These are phyloP conservation scores for Penicillium sp. DNA, from an alignment of 2,329 filamentous ascomycete genomes.

Conservation along the genomic window DNA sequence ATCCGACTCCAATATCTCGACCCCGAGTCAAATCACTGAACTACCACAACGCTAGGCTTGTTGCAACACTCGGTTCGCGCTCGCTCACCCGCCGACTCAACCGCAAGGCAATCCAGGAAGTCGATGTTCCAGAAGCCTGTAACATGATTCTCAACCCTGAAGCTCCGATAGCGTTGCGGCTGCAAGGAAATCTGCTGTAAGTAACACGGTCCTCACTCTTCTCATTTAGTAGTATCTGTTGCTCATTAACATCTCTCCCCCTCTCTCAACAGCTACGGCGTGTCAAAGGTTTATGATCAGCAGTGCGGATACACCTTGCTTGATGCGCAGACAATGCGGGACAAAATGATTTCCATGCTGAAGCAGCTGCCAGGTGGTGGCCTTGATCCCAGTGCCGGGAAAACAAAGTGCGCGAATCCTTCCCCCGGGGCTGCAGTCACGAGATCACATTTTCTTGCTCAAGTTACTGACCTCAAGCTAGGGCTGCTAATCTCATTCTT, in stretches of 20 bases:
- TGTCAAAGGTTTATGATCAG: conserved; percentile 77
- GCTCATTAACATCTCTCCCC: conserved; percentile 2
- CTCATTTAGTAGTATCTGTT: conserved; percentile 3
- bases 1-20: neutral
- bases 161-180: conserved; percentile 78
- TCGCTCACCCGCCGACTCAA: conserved; percentile 67
- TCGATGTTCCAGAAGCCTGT: conserved; percentile 81
- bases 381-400: conserved; percentile 65
- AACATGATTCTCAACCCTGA: conserved; percentile 79
- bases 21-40: conserved; percentile 15
- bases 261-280: conserved; percentile 54
- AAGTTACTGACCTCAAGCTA: conserved; percentile 53
- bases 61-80: conserved; percentile 77
- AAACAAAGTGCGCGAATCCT: conserved; percentile 55
- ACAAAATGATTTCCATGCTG: conserved; percentile 64
- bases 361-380: conserved; percentile 52
- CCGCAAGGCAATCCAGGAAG: conserved; percentile 79
- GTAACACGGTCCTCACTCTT: conserved; percentile 14
- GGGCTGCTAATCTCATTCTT: conserved; percentile 56
- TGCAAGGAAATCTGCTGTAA: conserved; percentile 81
- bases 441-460: neutral
- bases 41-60: conserved; percentile 57
- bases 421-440: no score
- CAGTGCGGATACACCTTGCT: conserved; percentile 81
- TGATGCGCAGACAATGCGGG: conserved; percentile 70